Percentiles rank a stretch among this genome's conserved stretches.
Evolutionary conservation across 2,329 filamentous ascomycete genomes (phyloP).

Genomic region (Hirsutella thompsonii): DNA sequence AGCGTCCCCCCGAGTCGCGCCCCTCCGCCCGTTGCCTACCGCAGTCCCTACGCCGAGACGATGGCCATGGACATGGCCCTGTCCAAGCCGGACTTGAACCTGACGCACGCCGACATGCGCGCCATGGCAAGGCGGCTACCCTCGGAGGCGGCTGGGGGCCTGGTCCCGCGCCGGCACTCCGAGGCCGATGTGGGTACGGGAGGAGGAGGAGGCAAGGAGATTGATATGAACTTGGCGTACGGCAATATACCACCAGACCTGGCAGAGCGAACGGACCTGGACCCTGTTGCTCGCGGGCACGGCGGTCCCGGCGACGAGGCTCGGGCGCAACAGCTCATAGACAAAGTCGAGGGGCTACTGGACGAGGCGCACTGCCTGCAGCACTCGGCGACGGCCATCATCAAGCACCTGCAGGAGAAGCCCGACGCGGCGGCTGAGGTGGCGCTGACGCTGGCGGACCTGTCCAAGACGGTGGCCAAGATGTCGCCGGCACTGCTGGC

Average conservation of each 20-base stretch:
- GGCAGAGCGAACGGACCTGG: conserved; percentile 32
- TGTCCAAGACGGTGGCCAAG: conserved; percentile 69
- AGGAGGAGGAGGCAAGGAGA: conserved; percentile 35
- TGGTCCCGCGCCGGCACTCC: conserved; percentile 24
- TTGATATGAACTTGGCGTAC: conserved; percentile 90
- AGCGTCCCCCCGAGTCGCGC: conserved; percentile 30
- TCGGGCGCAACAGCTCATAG: conserved; percentile 46
- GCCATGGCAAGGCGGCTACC: background rate
- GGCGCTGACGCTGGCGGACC: conserved; percentile 81
- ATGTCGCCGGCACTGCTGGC: conserved; percentile 71
- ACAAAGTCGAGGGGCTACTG: conserved; percentile 62
- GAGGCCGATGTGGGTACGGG: conserved; percentile 22
- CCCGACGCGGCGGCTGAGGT: conserved; percentile 91
- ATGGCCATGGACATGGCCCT: conserved; percentile 28
- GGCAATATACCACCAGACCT: conserved; percentile 67
- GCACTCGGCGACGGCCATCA: conserved; percentile 70
- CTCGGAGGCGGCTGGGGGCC: background rate
- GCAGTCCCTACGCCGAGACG: conserved; percentile 21
- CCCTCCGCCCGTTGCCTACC: conserved; percentile 27
- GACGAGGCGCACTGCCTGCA: conserved; percentile 84
- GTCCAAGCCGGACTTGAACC: conserved; percentile 18
- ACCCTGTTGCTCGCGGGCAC: conserved; percentile 19
- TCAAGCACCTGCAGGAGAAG: conserved; percentile 54
- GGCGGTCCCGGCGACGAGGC: conserved; percentile 46
- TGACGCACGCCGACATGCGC: no score